Evolutionary conservation across 2,329 filamentous ascomycete species (phyloP).

Genomic region (Paecilomyces dactylethromorphus): DNA sequence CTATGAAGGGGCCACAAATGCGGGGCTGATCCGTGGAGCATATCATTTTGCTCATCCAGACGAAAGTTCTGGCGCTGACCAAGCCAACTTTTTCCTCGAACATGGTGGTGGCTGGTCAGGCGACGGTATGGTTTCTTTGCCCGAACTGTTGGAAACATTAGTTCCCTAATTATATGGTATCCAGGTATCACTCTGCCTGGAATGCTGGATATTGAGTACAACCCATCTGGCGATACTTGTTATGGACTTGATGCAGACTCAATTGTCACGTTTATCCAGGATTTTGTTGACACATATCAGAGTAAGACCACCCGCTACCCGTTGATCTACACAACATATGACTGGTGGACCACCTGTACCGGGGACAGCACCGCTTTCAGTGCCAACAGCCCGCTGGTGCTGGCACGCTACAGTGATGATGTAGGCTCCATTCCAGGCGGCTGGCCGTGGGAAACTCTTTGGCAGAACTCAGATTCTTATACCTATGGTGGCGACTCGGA

Average conservation of each 20-base stretch:
- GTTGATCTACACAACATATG: slow-evolving; percentile 47
- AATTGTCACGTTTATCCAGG: slow-evolving; percentile 49
- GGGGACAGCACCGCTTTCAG: slow-evolving; percentile 44
- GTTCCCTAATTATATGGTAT: background rate
- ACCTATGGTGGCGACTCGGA: slow-evolving; percentile 48
- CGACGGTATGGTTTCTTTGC: background rate
- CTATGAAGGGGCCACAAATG: slow-evolving; percentile 45
- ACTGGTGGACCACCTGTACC: slow-evolving; percentile 51
- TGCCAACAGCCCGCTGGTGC: slow-evolving; percentile 42
- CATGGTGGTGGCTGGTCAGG: slow-evolving; percentile 50
- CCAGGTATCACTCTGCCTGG: slow-evolving; percentile 48
- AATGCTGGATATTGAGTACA: slow-evolving; percentile 51
- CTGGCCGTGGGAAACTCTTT: slow-evolving; percentile 50
- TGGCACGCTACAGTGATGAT: slow-evolving; percentile 40
- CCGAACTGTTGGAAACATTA: background rate
- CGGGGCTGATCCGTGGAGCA: slow-evolving; percentile 48
- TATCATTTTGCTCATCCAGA: slow-evolving; percentile 52
- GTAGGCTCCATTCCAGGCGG: slow-evolving; percentile 44
- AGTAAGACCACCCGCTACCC: slow-evolving; percentile 42
- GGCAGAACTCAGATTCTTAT: slow-evolving; percentile 48
- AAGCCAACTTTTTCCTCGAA: slow-evolving; percentile 48
- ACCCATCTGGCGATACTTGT: slow-evolving; percentile 34
- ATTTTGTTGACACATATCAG: slow-evolving; percentile 49
- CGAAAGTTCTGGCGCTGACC: slow-evolving; percentile 37
- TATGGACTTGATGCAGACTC: slow-evolving; percentile 39